Base-by-base conservation (phyloP, 495 filamentous ascomycete species). In the Echria macrotheca region DNA sequence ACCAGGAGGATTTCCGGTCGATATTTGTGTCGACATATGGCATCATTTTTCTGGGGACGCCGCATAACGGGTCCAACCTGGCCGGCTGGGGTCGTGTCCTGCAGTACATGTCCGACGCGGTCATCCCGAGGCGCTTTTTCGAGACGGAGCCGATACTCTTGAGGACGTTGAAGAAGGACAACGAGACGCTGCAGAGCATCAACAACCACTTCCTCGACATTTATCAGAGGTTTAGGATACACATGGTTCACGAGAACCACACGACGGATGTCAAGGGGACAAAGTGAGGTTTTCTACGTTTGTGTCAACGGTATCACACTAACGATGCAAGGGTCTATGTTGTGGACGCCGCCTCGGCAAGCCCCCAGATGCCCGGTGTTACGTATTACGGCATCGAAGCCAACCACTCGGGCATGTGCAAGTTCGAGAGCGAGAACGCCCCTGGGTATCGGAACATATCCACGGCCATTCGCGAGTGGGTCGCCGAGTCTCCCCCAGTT, bases 401-500 rank as follows among this genome's bases (percentile, higher is more conserved):
- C 1, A 83, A 80, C n/a, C 89, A 95, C 61, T 85, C 83, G n/a
- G 75, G 79, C 28, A 93, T 95, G 86, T 89, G 83, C 71, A 93
- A 89, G 58, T 95, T 93, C 52, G 83, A 85, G 24, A 81, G 79
- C 53, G 76, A 80, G 17, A 79, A 72, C 47, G 74, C 87, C 0
- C 83, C 88, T 0, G 89, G 89, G 1, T 95, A 83, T 55, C 76
- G 82, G 35, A 81, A 83, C 14, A 75, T 95, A 11, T 81, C 82
- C 1, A 85, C 83, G 25, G 83, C 83, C 0, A 69, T 95, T 10
- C 72, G 80, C 31, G 77, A 85, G 15, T 95, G 87, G 72, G 78
- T 80, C 1, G 63, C 71, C 3, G 74, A 81, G 37, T 81, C 81
- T 1, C 79, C 80, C 1, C 53, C 68, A 1, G 70, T 73, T 9